A percentile compares a stretch with the other conserved stretches of the same genome.
Conservation (phyloP, 2,329 filamentous ascomycete genomes). For the Fusarium oxysporum region DNA sequence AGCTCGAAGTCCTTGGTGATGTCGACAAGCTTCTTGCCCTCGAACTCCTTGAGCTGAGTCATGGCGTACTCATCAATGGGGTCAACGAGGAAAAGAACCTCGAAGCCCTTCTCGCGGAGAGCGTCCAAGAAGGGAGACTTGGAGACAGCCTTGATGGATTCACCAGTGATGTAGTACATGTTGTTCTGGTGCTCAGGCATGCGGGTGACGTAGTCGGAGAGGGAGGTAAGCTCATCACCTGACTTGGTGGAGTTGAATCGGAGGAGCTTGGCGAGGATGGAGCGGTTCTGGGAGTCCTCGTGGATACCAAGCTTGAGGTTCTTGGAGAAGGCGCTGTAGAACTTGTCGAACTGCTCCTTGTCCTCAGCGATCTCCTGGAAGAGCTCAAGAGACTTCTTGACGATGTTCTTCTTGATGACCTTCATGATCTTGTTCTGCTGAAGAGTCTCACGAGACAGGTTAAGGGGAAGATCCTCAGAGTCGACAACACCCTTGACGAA, state of each 20-base stretch:
- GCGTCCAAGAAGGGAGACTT: conserved; percentile 99
- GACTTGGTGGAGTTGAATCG: conserved; percentile 99
- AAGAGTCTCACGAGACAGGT: conserved; percentile 99
- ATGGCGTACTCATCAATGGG: conserved; percentile 99
- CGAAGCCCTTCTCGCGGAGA: conserved; percentile 99
- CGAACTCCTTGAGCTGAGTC: conserved; percentile 99
- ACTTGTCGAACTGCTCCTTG: conserved; percentile 99
- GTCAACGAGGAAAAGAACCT: conserved; percentile 99
- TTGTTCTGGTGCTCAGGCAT: conserved; percentile 99
- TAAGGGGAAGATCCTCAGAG: conserved; percentile 98
- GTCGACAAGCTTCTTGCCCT: conserved; percentile 99
- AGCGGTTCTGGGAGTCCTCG: conserved; percentile 98
- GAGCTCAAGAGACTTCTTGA: conserved; percentile 99
- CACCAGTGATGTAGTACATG: conserved; percentile 99
- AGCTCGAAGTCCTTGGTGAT: conserved; percentile 99
- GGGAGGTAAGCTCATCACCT: conserved; percentile 93
- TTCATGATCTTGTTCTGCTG: conserved; percentile 99
- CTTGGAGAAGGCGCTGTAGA: conserved; percentile 99
- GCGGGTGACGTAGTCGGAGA: conserved; percentile 97
- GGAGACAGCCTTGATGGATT: conserved; percentile 97
- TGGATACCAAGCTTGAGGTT: conserved; percentile 99
- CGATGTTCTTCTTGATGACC: conserved; percentile 99
- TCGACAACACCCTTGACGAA: conserved; percentile 99
- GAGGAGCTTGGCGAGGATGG: conserved; percentile 93
- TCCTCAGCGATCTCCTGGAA: conserved; percentile 99